These are phyloP conservation scores for Isoetes taiwanensis DNA, from an alignment of 75 land plant species.

Conservation along the genomic window DNA sequence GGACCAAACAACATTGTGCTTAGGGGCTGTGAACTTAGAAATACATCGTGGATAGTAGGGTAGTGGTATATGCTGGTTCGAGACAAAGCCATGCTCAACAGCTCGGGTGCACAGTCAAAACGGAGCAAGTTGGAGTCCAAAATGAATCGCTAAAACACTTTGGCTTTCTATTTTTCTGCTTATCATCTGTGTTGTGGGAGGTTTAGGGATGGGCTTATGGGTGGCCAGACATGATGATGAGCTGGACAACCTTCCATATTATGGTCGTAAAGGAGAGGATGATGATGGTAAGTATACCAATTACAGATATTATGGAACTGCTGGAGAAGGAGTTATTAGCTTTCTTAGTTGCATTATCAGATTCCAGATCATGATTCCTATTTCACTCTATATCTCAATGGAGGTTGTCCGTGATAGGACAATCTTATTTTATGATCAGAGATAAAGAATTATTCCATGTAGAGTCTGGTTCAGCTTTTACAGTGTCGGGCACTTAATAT, in stretches of 20 bases:
- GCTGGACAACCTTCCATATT: conserved; percentile 39
- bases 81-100: conserved; percentile 98
- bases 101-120: conserved; percentile 88
- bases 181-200: conserved; percentile 50
- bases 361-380: conserved; percentile 93
- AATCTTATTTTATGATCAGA: conserved; percentile 83
- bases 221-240: conserved; percentile 33
- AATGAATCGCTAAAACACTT: conserved; percentile 83
- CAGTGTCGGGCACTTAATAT: conserved; percentile 96
- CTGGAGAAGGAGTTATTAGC: conserved; percentile 47
- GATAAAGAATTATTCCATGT: conserved; percentile 61
- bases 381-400: conserved; percentile 97
- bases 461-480: conserved; percentile 44
- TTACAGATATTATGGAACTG: conserved; percentile 51
- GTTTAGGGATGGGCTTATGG: conserved; percentile 57
- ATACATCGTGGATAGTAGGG: conserved; percentile 75
- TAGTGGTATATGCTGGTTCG: conserved; percentile 83
- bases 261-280: conserved; percentile 18
- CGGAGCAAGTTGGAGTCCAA: conserved; percentile 64
- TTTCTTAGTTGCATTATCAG: conserved; percentile 74
- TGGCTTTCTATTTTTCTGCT: conserved; percentile 57
- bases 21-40: conserved; percentile 95
- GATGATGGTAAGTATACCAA: conserved; percentile 12
- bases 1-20: conserved; percentile 79
- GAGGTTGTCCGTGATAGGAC: conserved; percentile 92